phyloP scores from a whole-genome alignment of 306 rosid species.

The Pyrus communis region DNA sequence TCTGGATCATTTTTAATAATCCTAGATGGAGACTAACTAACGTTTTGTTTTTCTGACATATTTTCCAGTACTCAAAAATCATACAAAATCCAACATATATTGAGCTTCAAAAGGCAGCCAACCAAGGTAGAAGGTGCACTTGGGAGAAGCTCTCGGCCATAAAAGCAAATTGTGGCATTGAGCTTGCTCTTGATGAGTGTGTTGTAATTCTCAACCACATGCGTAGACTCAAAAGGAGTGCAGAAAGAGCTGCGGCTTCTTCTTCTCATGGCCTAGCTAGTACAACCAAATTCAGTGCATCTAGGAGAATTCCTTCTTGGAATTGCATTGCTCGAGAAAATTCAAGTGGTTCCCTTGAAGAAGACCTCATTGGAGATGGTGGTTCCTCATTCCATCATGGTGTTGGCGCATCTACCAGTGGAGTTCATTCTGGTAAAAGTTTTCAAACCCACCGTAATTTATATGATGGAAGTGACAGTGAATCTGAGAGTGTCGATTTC shows the following conservation, averaged over 20 bases:
- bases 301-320: conserved; percentile 96
- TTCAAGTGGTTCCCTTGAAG: conserved; percentile 84
- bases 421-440: conserved; percentile 28
- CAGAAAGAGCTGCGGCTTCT: conserved; percentile 74
- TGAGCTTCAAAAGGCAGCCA: conserved; percentile 97
- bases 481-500: conserved; percentile 55
- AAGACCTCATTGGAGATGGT: conserved; percentile 45
- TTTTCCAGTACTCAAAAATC: conserved; percentile 69
- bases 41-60: neutral
- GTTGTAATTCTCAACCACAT: conserved; percentile 85
- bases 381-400: conserved; percentile 50
- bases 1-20: neutral
- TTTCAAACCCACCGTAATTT: conserved; percentile 35
- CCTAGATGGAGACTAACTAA: conserved; percentile 15
- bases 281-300: conserved; percentile 55
- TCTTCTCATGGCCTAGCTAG: conserved; percentile 53
- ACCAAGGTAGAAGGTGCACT: conserved; percentile 94
- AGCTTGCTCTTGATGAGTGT: conserved; percentile 87
- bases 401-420: conserved; percentile 26
- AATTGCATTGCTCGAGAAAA: conserved; percentile 94
- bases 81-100: conserved; percentile 75
- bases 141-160: conserved; percentile 98
- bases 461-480: conserved; percentile 77
- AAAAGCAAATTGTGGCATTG: conserved; percentile 91
- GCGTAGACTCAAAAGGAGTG: conserved; percentile 71